Evolutionary conservation across 257 asterid genomes (phyloP).

Genomic region (Solanum lignicaule): DNA sequence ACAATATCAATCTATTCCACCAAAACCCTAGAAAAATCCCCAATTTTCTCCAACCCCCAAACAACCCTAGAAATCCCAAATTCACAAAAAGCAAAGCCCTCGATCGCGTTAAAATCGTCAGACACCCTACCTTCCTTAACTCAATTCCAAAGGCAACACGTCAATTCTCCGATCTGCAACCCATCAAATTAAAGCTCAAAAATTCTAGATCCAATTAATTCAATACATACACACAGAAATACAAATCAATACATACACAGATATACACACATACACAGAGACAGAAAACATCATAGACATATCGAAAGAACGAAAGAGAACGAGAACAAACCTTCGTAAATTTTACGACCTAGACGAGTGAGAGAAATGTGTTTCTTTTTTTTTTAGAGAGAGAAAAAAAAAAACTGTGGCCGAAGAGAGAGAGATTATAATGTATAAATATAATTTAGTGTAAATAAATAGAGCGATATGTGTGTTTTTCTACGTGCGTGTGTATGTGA

Average conservation of each 20-base stretch:
- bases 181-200: slow-evolving; percentile 1
- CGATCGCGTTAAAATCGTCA: slow-evolving; percentile 3
- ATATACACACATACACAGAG: neutral
- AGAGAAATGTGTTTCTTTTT: neutral
- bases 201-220: slow-evolving; percentile 14
- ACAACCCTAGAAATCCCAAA: slow-evolving; percentile 18
- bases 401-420: slow-evolving; percentile 2
- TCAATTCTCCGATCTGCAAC: slow-evolving; percentile 21
- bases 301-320: neutral
- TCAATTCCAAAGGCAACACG: slow-evolving; percentile 4
- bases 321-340: slow-evolving; percentile 11
- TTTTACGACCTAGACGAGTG: slow-evolving; percentile 1
- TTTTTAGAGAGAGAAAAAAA: slow-evolving; percentile 10
- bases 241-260: neutral
- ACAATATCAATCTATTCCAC: neutral
- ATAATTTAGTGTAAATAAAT: slow-evolving; percentile 3
- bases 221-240: neutral
- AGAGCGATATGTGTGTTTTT: neutral
- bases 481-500: neutral
- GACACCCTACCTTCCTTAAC: slow-evolving; percentile 3
- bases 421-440: neutral
- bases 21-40: slow-evolving; percentile 12
- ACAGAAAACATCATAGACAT: neutral
- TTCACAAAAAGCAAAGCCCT: neutral
- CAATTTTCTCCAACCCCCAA: neutral